These are phyloP conservation scores for Hypoxylon sp. DNA, from an alignment of 2,329 filamentous ascomycete species.

Conservation along the genomic window DNA sequence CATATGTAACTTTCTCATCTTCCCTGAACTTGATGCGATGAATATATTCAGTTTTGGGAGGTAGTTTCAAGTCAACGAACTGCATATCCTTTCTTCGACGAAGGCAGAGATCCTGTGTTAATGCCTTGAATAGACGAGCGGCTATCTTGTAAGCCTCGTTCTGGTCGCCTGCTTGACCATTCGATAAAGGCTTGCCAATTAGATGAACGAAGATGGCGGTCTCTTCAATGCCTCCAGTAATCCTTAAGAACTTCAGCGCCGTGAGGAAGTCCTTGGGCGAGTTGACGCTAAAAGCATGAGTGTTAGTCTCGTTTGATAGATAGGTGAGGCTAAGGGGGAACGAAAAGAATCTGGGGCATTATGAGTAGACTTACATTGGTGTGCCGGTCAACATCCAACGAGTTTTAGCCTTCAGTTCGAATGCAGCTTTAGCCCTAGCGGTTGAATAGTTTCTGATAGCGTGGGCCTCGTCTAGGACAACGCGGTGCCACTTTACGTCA, in stretches of 20 bases:
- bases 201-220: slow-evolving; percentile 80
- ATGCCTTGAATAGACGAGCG: slow-evolving; percentile 76
- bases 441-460: slow-evolving; percentile 83
- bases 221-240: slow-evolving; percentile 82
- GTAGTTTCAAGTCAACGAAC: slow-evolving; percentile 85
- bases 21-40: slow-evolving; percentile 80
- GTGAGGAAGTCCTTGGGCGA: slow-evolving; percentile 85
- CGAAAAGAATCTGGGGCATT: background rate
- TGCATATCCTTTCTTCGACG: slow-evolving; percentile 89
- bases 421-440: slow-evolving; percentile 78
- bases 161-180: slow-evolving; percentile 28
- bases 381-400: slow-evolving; percentile 87
- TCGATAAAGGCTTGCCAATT: slow-evolving; percentile 75
- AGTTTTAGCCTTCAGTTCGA: slow-evolving; percentile 75
- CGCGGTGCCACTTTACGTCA: slow-evolving; percentile 77
- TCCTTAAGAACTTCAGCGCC: slow-evolving; percentile 80
- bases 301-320: slow-evolving; percentile 47
- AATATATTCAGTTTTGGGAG: slow-evolving; percentile 82
- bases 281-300: slow-evolving; percentile 71
- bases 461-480: slow-evolving; percentile 89
- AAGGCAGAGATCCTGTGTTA: slow-evolving; percentile 86
- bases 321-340: background rate
- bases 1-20: slow-evolving; percentile 83
- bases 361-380: slow-evolving; percentile 70
- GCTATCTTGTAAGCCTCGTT: slow-evolving; percentile 67